These are phyloP conservation scores for Syzygium oleosum DNA, from an alignment of 345 rosid genomes.

Conservation along the genomic window DNA sequence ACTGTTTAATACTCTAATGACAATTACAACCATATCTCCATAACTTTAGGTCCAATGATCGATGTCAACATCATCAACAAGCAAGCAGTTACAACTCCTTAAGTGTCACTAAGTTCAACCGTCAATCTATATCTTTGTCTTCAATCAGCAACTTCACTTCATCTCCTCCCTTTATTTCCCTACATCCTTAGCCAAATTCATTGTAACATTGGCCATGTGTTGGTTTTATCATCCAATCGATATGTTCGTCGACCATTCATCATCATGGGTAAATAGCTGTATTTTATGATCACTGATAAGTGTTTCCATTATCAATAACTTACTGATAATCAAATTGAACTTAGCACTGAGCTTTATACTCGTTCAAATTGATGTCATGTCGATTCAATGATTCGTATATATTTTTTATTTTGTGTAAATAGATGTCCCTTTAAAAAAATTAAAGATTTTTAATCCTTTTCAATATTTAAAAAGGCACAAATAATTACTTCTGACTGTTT, in stretches of 20 bases:
- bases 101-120: neutral
- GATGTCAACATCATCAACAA: neutral
- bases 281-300: neutral
- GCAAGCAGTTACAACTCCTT: neutral
- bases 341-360: neutral
- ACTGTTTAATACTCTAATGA: neutral
- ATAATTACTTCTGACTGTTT: neutral
- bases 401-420: neutral
- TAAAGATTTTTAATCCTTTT: no score
- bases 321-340: neutral
- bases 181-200: neutral
- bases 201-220: neutral
- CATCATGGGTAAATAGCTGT: neutral
- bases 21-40: neutral
- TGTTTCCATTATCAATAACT: neutral
- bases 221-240: neutral
- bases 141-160: neutral
- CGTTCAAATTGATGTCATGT: neutral
- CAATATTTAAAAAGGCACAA: no score
- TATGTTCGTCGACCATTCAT: neutral
- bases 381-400: neutral
- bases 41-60: neutral
- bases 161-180: neutral
- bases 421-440: neutral
- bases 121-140: neutral